Evolutionary conservation across 2,329 filamentous ascomycete genomes (phyloP).

Genomic region (Diaporthe sp.): DNA sequence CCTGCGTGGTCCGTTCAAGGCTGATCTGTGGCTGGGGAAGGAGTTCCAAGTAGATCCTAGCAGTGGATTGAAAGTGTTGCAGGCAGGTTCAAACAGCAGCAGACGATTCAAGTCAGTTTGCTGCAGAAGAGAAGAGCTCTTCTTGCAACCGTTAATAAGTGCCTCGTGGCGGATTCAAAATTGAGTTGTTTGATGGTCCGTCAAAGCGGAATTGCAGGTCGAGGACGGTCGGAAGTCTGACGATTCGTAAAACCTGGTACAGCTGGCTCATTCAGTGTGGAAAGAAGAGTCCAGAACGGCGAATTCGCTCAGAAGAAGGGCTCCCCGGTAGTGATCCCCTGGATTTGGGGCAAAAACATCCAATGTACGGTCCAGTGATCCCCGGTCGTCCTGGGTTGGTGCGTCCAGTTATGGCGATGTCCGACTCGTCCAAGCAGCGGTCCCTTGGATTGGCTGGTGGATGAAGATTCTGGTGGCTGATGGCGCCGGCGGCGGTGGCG

Average conservation of each 20-base stretch:
- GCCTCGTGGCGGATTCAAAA: slow-evolving; percentile 1
- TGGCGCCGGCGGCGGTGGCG: slow-evolving; percentile 31
- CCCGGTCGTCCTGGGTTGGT: slow-evolving; percentile 11
- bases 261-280: neutral
- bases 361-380: slow-evolving; percentile 25
- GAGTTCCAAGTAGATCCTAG: neutral
- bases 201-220: slow-evolving; percentile 18
- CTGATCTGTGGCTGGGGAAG: neutral
- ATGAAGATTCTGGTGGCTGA: slow-evolving; percentile 30
- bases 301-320: neutral
- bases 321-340: neutral
- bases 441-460: slow-evolving; percentile 32
- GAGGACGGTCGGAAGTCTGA: slow-evolving; percentile 16
- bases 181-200: slow-evolving; percentile 24
- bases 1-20: slow-evolving; percentile 21
- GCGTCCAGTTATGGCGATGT: slow-evolving; percentile 30
- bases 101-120: neutral
- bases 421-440: slow-evolving; percentile 31
- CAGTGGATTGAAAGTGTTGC: neutral
- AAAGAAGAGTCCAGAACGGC: slow-evolving; percentile 17
- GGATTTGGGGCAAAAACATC: slow-evolving; percentile 28
- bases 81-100: slow-evolving; percentile 3
- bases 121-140: neutral
- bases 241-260: slow-evolving; percentile 2
- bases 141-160: neutral